Evolutionary conservation across 352 stramenopile species (phyloP).

Genomic region (Blastocystis sp.): DNA sequence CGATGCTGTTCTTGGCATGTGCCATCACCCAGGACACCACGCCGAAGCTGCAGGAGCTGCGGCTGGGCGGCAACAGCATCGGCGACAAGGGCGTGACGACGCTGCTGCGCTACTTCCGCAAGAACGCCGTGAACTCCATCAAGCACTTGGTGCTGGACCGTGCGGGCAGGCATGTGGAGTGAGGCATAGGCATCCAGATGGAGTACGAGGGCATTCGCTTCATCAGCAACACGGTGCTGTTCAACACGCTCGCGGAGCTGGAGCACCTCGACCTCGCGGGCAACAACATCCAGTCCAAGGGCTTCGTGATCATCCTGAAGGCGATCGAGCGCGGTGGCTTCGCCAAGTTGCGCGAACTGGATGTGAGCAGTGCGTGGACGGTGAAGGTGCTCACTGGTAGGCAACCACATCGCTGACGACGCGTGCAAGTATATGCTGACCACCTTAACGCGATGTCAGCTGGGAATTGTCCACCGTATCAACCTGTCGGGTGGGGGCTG

Average conservation of each 20-base stretch:
- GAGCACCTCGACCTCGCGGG: slow-evolving; percentile 8
- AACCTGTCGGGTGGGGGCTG: neutral
- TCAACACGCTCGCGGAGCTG: slow-evolving; percentile 12
- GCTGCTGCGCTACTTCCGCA: slow-evolving; percentile 56
- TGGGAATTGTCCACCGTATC: slow-evolving; percentile 5
- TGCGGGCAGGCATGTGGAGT: neutral
- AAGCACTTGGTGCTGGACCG: slow-evolving; percentile 11
- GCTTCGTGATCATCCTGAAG: slow-evolving; percentile 56
- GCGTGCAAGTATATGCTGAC: slow-evolving; percentile 35
- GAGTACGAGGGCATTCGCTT: slow-evolving; percentile 56
- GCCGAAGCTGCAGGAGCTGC: slow-evolving; percentile 43
- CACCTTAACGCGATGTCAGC: slow-evolving; percentile 1
- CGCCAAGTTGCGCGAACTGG: slow-evolving; percentile 28
- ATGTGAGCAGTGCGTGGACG: neutral
- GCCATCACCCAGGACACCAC: neutral
- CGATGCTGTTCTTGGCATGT: neutral
- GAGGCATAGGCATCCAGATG: slow-evolving; percentile 31
- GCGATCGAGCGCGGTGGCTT: slow-evolving; percentile 53
- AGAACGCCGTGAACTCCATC: slow-evolving; percentile 47
- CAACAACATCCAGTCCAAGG: slow-evolving; percentile 43
- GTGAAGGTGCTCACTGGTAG: neutral
- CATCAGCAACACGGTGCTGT: slow-evolving; percentile 45
- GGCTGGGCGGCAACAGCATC: slow-evolving; percentile 43
- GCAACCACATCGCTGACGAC: slow-evolving; percentile 50
- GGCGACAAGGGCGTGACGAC: slow-evolving; percentile 29